Conservation (phyloP, 768 basidiomycete species). For the Chalciporus chontae region DNA sequence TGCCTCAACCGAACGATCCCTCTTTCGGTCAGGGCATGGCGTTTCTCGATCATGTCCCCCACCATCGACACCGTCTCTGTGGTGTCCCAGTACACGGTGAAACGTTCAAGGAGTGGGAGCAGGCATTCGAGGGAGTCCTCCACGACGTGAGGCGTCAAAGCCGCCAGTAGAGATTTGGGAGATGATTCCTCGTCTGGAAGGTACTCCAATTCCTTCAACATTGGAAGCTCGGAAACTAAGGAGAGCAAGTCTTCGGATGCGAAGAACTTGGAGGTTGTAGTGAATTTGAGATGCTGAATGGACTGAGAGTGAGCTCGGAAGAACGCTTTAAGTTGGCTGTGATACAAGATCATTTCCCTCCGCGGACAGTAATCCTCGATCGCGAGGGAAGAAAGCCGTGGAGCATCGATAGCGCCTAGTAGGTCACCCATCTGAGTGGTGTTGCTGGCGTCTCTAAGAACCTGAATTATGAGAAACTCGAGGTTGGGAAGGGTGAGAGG, state of each 20-base stretch:
- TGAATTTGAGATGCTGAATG: constrained; percentile 13
- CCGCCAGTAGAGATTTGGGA: constrained; percentile 13
- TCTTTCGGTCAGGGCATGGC: constrained; percentile 12
- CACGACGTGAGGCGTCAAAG: constrained; percentile 18
- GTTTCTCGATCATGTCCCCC: constrained; percentile 23
- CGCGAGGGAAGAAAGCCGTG: constrained; percentile 12
- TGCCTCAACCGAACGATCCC: constrained; percentile 13
- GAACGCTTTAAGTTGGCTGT: constrained; percentile 14
- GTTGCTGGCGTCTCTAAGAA: constrained; percentile 13
- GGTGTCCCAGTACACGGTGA: constrained; percentile 24
- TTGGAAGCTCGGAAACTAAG: constrained; percentile 16
- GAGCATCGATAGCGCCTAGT: constrained; percentile 11
- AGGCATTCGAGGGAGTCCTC: constrained; percentile 14
- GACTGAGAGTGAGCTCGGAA: constrained; percentile 9
- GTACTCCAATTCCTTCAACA: constrained; percentile 21
- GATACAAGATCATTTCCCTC: constrained; percentile 11
- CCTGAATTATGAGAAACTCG: constrained; percentile 14
- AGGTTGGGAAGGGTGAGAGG: constrained; percentile 16
- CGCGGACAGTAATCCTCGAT: constrained; percentile 20
- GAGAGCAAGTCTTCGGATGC: constrained; percentile 15
- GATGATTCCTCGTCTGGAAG: constrained; percentile 23
- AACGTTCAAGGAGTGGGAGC: constrained; percentile 15
- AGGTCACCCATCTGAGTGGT: constrained; percentile 21
- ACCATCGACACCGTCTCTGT: constrained; percentile 23
- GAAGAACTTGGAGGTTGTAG: constrained; percentile 17